Evolutionary conservation across 1,139 yeast genomes (phyloP), one percentile per base, ranked within the genome.

Genomic region (Pichia sp.): DNA sequence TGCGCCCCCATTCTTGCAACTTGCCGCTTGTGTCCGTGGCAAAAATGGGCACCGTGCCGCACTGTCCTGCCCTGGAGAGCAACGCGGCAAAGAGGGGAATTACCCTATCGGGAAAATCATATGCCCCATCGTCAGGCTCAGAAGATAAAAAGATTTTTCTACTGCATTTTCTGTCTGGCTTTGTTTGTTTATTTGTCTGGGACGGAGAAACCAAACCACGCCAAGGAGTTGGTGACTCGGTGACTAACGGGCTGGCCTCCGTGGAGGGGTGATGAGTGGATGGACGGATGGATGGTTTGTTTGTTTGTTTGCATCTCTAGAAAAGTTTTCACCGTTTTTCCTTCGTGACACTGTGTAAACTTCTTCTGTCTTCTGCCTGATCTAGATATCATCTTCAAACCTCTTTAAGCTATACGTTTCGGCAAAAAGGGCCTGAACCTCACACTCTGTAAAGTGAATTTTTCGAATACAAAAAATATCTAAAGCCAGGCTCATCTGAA

Each of bases 31-130:
- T 5, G 19, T 23, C 48, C 40, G 36, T 13, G 38, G n/a, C 5
- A 34, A 10, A 34, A 34, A 34, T 10, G n/a, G 38, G 38, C n/a
- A 13, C 38, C 5, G 11, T 30, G 36, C 48, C 48, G 40, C 48
- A 23, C 26, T 32, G 23, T 34, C 15, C 34, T 30, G 32, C 47
- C 52, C 38, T 19, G 42, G 42, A 13, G 19, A 5, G 47, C 34
- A 36, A 30, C 46, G 49, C 49, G 47, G 46, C 8, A 45, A 45
- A 10, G n/a, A 23, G 19, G 42, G 10, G 43, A 47, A 47, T 51
- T 51, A 41, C 51, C 45, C 31, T n/a, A 32, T 47, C 34, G 47
- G 46, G 54, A n/a, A 42, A 19, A 13, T 40, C 13, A 16, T 8
- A 6, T 8, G n/a, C n/a, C n/a, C 38, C 38, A 11, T 34, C 38